Evolutionary conservation across 345 rosid genomes (phyloP).

Genomic region (Eutrema heterophyllum): DNA sequence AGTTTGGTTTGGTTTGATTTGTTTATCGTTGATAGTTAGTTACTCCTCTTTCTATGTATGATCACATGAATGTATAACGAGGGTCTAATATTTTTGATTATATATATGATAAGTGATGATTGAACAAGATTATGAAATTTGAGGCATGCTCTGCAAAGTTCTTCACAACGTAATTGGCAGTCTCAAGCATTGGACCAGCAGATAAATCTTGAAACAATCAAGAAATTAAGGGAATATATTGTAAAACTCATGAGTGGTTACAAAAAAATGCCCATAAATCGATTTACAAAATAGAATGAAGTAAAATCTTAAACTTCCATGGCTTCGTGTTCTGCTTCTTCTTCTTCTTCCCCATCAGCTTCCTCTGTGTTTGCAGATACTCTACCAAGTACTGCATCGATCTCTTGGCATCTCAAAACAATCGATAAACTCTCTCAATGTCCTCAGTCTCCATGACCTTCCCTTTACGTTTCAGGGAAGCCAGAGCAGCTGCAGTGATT

Average conservation of each 20-base stretch:
- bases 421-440: conserved; percentile 56
- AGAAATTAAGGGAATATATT: too few species aligned
- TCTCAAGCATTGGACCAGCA: too few species aligned
- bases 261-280: too few species aligned
- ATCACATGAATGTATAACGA: not conserved
- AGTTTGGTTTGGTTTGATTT: not conserved
- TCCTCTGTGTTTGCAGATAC: conserved; percentile 29
- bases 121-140: not conserved
- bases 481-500: conserved; percentile 61
- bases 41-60: not conserved
- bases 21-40: not conserved
- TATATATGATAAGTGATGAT: not conserved
- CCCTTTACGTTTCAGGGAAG: conserved; percentile 73
- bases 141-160: too few species aligned
- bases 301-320: not conserved
- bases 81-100: not conserved
- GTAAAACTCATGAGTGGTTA: too few species aligned
- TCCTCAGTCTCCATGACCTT: conserved; percentile 64
- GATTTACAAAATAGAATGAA: too few species aligned
- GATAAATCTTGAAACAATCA: too few species aligned
- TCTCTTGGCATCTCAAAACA: conserved; percentile 83
- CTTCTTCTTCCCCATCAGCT: not conserved
- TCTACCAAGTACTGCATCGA: conserved; percentile 86
- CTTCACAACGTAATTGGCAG: too few species aligned
- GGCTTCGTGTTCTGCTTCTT: not conserved